These are phyloP conservation scores for Pythium sukuiense DNA, from an alignment of 352 stramenopile genomes.

Conservation along the genomic window DNA sequence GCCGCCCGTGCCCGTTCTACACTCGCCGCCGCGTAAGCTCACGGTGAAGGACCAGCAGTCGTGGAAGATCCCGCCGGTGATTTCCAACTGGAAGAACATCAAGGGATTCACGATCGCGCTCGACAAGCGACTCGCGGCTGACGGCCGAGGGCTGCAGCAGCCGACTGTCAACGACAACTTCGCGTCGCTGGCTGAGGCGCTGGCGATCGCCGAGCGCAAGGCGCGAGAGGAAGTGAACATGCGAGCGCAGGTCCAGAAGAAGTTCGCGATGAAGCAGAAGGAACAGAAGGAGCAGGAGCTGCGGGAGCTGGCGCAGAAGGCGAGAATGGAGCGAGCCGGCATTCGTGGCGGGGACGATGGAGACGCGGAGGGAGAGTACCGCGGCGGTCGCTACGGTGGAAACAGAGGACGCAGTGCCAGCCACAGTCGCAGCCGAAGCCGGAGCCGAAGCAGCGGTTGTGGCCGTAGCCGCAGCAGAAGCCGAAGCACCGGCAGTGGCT, in stretches of 20 bases:
- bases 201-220: constrained; percentile 98
- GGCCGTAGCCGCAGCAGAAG: constrained; percentile 18
- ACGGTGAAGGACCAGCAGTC: constrained; percentile 93
- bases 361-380: constrained; percentile 34
- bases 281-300: constrained; percentile 96
- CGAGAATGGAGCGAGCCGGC: constrained; percentile 90
- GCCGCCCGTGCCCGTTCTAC: constrained; percentile 90
- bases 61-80: constrained; percentile 99
- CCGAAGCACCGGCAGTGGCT: constrained; percentile 24
- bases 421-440: constrained; percentile 15
- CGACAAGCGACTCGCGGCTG: constrained; percentile 98
- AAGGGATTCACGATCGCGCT: constrained; percentile 99
- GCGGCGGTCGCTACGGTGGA: constrained; percentile 20
- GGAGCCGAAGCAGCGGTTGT: constrained; percentile 12
- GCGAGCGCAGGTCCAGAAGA: constrained; percentile 89
- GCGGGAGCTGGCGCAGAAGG: constrained; percentile 91
- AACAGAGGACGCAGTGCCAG: constrained; percentile 24
- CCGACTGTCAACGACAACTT: constrained; percentile 98
- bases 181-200: constrained; percentile 94
- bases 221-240: constrained; percentile 97
- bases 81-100: constrained; percentile 99
- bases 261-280: constrained; percentile 91
- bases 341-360: constrained; percentile 40
- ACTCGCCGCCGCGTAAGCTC: constrained; percentile 92
- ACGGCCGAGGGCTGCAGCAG: constrained; percentile 95